phyloP scores from a whole-genome alignment of 176 grass and related monocot species.

The Dendrocalamus sinicus region DNA sequence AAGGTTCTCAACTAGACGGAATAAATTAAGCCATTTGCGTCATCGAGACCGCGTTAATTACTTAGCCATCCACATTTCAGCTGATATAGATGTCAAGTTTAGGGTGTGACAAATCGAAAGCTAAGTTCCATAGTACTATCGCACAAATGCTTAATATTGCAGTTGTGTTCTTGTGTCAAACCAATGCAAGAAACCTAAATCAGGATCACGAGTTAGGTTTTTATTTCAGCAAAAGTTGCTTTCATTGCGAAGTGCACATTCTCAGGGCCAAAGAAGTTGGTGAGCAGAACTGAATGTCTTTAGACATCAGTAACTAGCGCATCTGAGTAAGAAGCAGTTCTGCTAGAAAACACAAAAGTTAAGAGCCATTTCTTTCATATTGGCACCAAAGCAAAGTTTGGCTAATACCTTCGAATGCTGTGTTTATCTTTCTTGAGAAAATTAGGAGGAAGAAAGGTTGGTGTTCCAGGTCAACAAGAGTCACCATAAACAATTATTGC shows the following conservation, averaged over 20 bases:
- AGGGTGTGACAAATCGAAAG: background rate
- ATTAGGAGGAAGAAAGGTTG: slow-evolving; percentile 6
- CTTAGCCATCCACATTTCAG: background rate
- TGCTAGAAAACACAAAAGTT: slow-evolving; percentile 14
- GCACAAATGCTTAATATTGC: background rate
- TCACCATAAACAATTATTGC: slow-evolving; percentile 39
- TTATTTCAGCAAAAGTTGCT: background rate
- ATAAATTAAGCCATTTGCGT: slow-evolving; percentile 22
- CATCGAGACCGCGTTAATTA: background rate
- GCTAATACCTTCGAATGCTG: slow-evolving; percentile 9
- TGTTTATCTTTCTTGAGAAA: slow-evolving; percentile 9
- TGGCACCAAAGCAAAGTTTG: slow-evolving; percentile 42
- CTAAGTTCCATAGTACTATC: background rate
- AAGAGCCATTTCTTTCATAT: slow-evolving; percentile 13
- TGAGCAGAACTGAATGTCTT: background rate
- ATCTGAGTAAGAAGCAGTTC: slow-evolving; percentile 11
- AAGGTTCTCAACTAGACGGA: slow-evolving; percentile 44
- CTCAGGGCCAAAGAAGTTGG: background rate
- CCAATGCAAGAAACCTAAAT: background rate
- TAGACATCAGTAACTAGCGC: background rate
- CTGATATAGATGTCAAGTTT: background rate
- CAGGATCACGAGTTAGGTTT: background rate
- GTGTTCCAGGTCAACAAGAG: slow-evolving; percentile 34
- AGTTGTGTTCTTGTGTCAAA: slow-evolving; percentile 2
- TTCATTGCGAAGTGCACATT: background rate